Base-by-base conservation (phyloP, 148 eudicot species). In the Rhododendron molle region DNA sequence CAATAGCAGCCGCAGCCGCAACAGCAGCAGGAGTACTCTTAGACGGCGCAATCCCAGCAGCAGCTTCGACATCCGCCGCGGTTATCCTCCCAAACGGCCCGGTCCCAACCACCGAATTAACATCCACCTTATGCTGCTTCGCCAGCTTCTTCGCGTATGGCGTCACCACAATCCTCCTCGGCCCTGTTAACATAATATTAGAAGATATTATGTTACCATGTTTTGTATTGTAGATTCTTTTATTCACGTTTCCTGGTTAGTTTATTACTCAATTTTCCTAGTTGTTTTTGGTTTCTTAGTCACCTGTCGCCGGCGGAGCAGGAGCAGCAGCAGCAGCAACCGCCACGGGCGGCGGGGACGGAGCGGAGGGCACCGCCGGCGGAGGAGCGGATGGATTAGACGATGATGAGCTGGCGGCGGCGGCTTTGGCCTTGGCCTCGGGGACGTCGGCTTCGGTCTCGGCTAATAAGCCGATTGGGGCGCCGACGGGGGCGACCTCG, bases 61-160 rank as follows among this genome's bases (percentile, higher is more conserved):
- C 98, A 2, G 93, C 97, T 86, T 97, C 98, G 20, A 97, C 96
- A 89, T 97, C 99, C 92, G 94, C 94, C 18, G 96, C 99, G 80
- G 96, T 98, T 87, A 95, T 92, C 84, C 99, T 93, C 72, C 99
- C 99, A 81, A 86, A 89, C 3, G 99, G 98, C 78, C 99, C 99
- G 85, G 86, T 94, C 54, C 99, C 99, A 5, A 91, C 93, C 36
- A 97, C 87, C 12, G 85, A 88, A 87, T 91, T 92, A 92, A 97
- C 92, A 89, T 97, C 98, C 46, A 97, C 92, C 81, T 93, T 91
- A 85, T 94, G 91, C 46, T 97, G 96, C 93, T 93, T 94, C 40
- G 95, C 98, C 82, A 97, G 87, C 77, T 95, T 97, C 95, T 97
- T 97, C 58, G 99, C 99, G 52, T 95, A 95, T 0, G 98, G 99